Conservation (phyloP, 2,329 filamentous ascomycete genomes). For the Thelonectria discophora region DNA sequence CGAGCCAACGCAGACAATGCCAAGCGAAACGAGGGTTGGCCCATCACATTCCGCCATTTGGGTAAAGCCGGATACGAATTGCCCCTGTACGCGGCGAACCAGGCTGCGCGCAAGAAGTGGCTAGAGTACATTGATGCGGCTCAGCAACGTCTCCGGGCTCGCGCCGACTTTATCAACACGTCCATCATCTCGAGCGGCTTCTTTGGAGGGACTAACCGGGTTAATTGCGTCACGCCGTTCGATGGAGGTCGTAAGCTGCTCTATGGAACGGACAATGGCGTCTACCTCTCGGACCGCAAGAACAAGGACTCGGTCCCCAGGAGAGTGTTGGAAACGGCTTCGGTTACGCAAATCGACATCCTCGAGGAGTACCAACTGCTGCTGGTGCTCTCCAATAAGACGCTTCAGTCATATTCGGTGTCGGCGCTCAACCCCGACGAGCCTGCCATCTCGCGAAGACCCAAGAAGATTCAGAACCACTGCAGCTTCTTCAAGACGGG, state of each 20-base stretch:
- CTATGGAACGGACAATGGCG: constrained; percentile 92
- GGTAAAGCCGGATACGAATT: constrained; percentile 95
- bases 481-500: constrained; percentile 99
- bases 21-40: constrained; percentile 79
- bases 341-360: constrained; percentile 94
- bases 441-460: constrained; percentile 80
- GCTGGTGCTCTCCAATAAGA: constrained; percentile 92
- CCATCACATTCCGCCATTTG: constrained; percentile 95
- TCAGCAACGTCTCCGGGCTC: constrained; percentile 85
- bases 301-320: constrained; percentile 83
- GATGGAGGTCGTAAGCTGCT: constrained; percentile 95
- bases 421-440: constrained; percentile 88
- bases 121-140: constrained; percentile 94
- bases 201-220: constrained; percentile 75
- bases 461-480: constrained; percentile 96
- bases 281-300: constrained; percentile 91
- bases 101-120: constrained; percentile 92
- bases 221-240: constrained; percentile 94
- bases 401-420: constrained; percentile 86
- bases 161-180: constrained; percentile 90
- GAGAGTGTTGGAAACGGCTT: constrained; percentile 84
- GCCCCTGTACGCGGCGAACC: constrained; percentile 86
- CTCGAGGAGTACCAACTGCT: constrained; percentile 94
- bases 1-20: constrained; percentile 60
- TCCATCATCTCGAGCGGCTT: constrained; percentile 67